Evolutionary conservation across 306 rosid species (phyloP), one percentile per base, ranked within the genome.

Genomic region (Pyrus bretschneideri): DNA sequence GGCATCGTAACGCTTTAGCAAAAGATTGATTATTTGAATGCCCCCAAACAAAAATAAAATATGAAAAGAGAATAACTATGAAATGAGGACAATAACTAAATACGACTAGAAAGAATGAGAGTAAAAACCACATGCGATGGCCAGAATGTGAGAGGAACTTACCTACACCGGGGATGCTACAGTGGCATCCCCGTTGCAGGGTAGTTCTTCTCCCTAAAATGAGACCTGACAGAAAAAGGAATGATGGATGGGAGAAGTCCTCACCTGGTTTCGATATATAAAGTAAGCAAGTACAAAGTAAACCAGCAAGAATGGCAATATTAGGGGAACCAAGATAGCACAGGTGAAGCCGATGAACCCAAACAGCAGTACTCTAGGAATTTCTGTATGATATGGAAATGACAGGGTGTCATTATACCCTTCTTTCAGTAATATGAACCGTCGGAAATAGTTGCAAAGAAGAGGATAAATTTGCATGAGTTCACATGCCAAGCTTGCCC

Each of bases 351-450:
- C 99, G 25, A 95, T 82, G 79, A 91, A 95, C 83, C 92, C 93
- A 77, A 95, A 92, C 18, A 95, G 87, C 38, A 95, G 86, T 70
- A 95, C 64, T 84, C 97, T 88, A 29, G 99, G 97, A 76, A 86
- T 89, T 87, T 95, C 96, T 4, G 98, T 95, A 71, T 95, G 96
- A 85, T 92, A 95, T 4, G 99, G 99, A 80, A 95, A 95, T 67
- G 92, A 76, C 18, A 79, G 71, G 51, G 74, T n/a, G 68, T 46
- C 81, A 40, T 44, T 62, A 46, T 70, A 42, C 27, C 69, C 45
- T 30, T 33, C 69, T 13, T 64, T 64, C 13, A 2, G 69, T 31
- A 89, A 87, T 60, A 95, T 59, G 46, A 77, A 83, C 76, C 79
- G 85, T 74, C 76, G 84, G 73, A 89, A 49, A 29, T 80, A 9